Evolutionary conservation across 2,329 filamentous ascomycete genomes (phyloP).

Genomic region (Colletotrichum melonis): DNA sequence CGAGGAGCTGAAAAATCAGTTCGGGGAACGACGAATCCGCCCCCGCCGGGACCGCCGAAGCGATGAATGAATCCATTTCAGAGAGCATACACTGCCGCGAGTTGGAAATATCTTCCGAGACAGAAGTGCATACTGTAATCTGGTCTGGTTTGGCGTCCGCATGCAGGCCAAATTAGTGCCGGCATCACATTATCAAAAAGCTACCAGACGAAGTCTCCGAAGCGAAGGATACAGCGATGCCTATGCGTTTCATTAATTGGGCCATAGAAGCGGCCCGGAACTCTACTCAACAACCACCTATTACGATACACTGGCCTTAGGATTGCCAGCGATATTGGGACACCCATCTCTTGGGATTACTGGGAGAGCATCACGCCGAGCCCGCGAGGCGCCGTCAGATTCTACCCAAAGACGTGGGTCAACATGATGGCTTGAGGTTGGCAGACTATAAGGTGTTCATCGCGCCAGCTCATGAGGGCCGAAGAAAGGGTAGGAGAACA

Average conservation of each 20-base stretch:
- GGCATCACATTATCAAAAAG: no score
- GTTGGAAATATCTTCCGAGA: not conserved
- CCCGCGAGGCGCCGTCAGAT: not conserved
- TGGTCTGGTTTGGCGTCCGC: no score
- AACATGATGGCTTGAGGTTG: not conserved
- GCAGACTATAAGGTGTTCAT: no score
- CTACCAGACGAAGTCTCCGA: not conserved
- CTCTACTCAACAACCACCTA: not conserved
- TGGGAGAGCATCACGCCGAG: not conserved
- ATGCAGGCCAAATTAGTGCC: no score
- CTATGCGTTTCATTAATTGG: no score
- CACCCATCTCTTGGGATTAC: not conserved
- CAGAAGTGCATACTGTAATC: not conserved
- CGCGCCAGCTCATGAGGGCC: no score
- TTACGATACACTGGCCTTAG: not conserved
- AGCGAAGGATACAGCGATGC: not conserved
- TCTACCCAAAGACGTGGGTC: not conserved
- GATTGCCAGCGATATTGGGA: not conserved
- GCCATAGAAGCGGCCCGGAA: no score
- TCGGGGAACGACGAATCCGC: slow-evolving; percentile 56
- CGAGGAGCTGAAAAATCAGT: slow-evolving; percentile 63
- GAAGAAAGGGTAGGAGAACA: no score
- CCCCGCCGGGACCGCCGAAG: slow-evolving; percentile 35
- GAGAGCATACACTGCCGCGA: not conserved
- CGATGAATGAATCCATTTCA: slow-evolving; percentile 30